Conservation (phyloP, 1,139 yeast genomes). For the Komagataea norvegica region DNA sequence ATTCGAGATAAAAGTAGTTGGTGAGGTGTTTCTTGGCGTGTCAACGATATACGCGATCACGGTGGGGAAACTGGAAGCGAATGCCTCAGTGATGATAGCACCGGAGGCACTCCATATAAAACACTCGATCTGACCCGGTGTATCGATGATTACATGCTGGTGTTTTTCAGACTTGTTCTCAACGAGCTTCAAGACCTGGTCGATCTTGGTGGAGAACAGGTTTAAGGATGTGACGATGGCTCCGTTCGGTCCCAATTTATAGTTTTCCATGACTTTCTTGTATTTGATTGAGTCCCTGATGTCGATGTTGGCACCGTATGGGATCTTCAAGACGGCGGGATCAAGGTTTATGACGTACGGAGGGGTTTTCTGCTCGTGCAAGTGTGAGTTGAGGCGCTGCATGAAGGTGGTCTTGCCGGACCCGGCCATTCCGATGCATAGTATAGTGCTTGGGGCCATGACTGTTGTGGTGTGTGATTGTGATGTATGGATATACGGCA, state of each 20-base stretch:
- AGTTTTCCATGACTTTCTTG: slow-evolving; percentile 90
- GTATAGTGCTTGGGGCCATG: slow-evolving; percentile 62
- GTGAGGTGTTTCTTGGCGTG: slow-evolving; percentile 90
- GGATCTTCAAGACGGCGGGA: slow-evolving; percentile 92
- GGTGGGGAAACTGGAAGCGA: slow-evolving; percentile 94
- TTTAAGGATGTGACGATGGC: slow-evolving; percentile 95
- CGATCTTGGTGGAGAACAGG: slow-evolving; percentile 89
- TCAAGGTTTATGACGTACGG: slow-evolving; percentile 92
- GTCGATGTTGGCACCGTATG: slow-evolving; percentile 92
- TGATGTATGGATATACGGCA: neutral
- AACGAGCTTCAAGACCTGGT: slow-evolving; percentile 83
- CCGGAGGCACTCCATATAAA: slow-evolving; percentile 98
- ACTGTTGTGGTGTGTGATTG: no score
- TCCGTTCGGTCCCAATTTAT: slow-evolving; percentile 95
- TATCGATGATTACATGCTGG: slow-evolving; percentile 80
- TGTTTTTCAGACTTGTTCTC: slow-evolving; percentile 70
- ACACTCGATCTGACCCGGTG: slow-evolving; percentile 98
- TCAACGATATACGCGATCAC: slow-evolving; percentile 94
- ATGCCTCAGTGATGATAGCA: slow-evolving; percentile 90
- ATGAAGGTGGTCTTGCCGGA: slow-evolving; percentile 97
- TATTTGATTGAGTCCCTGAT: slow-evolving; percentile 95
- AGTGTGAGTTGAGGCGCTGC: slow-evolving; percentile 88
- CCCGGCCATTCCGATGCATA: slow-evolving; percentile 97
- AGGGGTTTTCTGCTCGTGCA: slow-evolving; percentile 61
- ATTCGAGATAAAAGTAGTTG: slow-evolving; percentile 95